Base-by-base conservation (phyloP, 2,329 filamentous ascomycete genomes). In the Blastomyces silverae region DNA sequence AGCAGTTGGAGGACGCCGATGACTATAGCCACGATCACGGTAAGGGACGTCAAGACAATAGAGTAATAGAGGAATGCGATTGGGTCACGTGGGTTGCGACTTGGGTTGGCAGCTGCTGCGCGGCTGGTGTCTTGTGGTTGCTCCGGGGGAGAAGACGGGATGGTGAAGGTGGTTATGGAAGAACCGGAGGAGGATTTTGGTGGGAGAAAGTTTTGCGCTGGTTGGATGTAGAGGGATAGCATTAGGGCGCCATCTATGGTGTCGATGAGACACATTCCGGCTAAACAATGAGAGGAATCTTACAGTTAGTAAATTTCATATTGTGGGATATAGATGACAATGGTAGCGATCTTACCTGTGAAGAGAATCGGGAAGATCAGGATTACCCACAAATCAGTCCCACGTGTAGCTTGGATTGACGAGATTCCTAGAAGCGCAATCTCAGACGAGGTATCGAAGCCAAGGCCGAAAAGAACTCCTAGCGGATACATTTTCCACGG, bases 31-130 rank as follows among this genome's bases (percentile, higher is more conserved):
- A 96, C 91, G 4, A 89, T 78, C 31, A 96, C 89, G 0, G 92
- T 97, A 62, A 96, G 85, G 2, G 84, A 85, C 0, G 91, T 96
- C 37, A 96, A 82, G 0, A 96, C 89, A 69, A 93, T 89, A 15
- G 91, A 95, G 78, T 97, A 97, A 78, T 97, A 97, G 0, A 96
- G 79, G 58, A 97, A 92, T 0, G 92, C 92, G n/a, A 97, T 86
- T 0, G 84, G 84, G 72, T 97, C 92, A 65, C 95, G 87, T 39
- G 89, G 79, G 15, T 85, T 90, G 50, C 68, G 88, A 89, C 42
- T 61, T 61, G 59, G 59, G 6, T 10, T 28, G 4, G 59, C 15
- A n/a, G 15, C 10, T 48, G 28, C 22, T 11, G 56, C 4, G n/a
- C 20, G 3, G 20, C 31, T 44, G 37, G 56, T 25, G n/a, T 17